Percentiles rank a stretch among this genome's conserved stretches.
Conservation (phyloP, 176 grass and related monocot genomes). For the Panicum miliaceum region DNA sequence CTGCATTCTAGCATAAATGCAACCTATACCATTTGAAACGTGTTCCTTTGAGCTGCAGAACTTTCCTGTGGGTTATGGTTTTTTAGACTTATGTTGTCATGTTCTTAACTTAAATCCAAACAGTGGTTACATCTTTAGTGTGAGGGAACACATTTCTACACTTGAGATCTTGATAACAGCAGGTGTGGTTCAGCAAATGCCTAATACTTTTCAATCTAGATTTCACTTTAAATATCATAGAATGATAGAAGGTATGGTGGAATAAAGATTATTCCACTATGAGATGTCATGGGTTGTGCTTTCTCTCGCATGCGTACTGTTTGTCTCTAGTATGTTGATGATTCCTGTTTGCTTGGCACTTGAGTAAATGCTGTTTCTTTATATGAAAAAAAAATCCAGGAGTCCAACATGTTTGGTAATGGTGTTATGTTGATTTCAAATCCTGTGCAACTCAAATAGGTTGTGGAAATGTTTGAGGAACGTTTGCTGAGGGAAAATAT, state of each 20-base stretch:
- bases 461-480: constrained; percentile 27
- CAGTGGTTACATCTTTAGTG: neutral
- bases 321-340: neutral
- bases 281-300: neutral
- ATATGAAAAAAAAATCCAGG: constrained; percentile 29
- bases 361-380: constrained; percentile 25
- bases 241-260: neutral
- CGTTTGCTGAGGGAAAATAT: constrained; percentile 1
- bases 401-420: neutral
- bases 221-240: constrained; percentile 9
- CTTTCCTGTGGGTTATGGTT: constrained; percentile 3
- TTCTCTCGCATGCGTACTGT: neutral
- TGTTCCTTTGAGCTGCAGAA: neutral
- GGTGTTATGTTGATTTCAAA: constrained; percentile 13
- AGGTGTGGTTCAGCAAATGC: neutral
- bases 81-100: neutral
- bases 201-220: constrained; percentile 16
- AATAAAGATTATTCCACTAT: neutral
- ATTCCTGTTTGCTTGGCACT: constrained; percentile 6
- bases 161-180: neutral
- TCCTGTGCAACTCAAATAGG: neutral
- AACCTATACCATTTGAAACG: constrained; percentile 19
- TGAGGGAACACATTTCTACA: neutral
- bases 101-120: neutral
- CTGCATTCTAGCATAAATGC: neutral